Conservation (phyloP, 768 basidiomycete species). For the Termitomyces sp. region DNA sequence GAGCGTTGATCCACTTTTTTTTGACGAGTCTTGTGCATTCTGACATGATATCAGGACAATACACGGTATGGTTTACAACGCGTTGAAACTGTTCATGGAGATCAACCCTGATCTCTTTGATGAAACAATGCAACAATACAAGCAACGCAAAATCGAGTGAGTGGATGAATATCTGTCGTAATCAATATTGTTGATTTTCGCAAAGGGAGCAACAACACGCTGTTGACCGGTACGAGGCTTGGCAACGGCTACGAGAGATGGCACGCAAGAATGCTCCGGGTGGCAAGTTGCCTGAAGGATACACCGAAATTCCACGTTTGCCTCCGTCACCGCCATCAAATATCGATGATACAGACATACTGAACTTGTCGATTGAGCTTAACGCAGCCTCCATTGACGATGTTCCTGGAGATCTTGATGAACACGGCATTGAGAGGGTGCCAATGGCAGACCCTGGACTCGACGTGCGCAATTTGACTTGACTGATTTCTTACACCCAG, state of each 20-base stretch:
- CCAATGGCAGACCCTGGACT: conserved; percentile 91
- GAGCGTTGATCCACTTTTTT: conserved; percentile 29
- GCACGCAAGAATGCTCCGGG: conserved; percentile 70
- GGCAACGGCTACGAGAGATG: conserved; percentile 80
- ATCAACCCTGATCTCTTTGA: conserved; percentile 97
- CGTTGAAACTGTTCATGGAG: conserved; percentile 98
- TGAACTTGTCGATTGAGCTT: conserved; percentile 88
- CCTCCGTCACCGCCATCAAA: conserved; percentile 78
- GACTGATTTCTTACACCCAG: background rate
- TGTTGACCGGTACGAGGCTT: conserved; percentile 81
- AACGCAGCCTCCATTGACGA: conserved; percentile 81
- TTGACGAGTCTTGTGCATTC: conserved; percentile 2
- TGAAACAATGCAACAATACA: conserved; percentile 90
- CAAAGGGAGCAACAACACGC: conserved; percentile 86
- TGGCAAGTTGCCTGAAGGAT: conserved; percentile 70
- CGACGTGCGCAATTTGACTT: conserved; percentile 55
- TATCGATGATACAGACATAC: conserved; percentile 81
- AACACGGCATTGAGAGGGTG: conserved; percentile 81
- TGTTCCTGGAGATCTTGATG: conserved; percentile 68
- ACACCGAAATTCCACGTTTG: conserved; percentile 63
- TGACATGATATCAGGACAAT: conserved; percentile 71
- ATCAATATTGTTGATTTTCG: background rate
- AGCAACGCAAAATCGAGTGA: conserved; percentile 80
- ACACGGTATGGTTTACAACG: conserved; percentile 99
- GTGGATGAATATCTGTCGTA: conserved; percentile 29